Evolutionary conservation across 1,139 yeast genomes (phyloP).

Genomic region (Diutina siamensis): DNA sequence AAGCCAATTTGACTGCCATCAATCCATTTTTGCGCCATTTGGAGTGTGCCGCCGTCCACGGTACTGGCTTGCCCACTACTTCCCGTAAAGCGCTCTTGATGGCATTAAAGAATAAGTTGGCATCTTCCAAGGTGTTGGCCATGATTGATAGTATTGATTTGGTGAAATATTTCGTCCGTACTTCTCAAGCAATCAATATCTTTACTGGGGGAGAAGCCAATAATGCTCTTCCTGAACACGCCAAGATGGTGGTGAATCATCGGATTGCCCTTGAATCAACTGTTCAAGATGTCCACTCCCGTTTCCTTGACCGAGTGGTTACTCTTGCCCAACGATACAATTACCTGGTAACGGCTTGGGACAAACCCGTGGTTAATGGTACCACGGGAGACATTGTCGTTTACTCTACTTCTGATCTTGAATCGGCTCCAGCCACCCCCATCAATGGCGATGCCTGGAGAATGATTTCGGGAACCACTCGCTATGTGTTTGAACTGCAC

Average conservation of each 20-base stretch:
- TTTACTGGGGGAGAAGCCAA: conserved; percentile 7
- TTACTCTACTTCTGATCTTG: conserved; percentile 9
- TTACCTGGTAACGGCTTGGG: neutral
- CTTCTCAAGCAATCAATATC: conserved; percentile 7
- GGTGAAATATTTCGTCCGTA: conserved; percentile 7
- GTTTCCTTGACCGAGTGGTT: neutral
- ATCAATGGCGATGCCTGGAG: conserved; percentile 27
- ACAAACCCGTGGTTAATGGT: neutral
- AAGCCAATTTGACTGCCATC: neutral
- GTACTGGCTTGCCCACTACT: conserved; percentile 7
- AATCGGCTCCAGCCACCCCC: conserved; percentile 30
- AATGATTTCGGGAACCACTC: conserved; percentile 30
- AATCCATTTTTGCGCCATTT: conserved; percentile 6
- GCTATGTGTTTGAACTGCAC: conserved; percentile 26
- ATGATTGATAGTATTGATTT: conserved; percentile 7
- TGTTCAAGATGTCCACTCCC: neutral
- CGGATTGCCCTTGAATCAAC: conserved; percentile 6
- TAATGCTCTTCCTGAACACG: conserved; percentile 7
- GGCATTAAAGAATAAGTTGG: conserved; percentile 9
- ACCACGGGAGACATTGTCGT: neutral
- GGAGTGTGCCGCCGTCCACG: conserved; percentile 6
- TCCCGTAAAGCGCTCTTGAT: conserved; percentile 9
- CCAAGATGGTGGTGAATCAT: conserved; percentile 7
- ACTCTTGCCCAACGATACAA: neutral
- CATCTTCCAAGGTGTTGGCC: conserved; percentile 9